Percentiles rank a stretch among this genome's conserved stretches.
Evolutionary conservation across 139 green algal genomes (phyloP).

Genomic region (Chlamydomonas schloesseri): DNA sequence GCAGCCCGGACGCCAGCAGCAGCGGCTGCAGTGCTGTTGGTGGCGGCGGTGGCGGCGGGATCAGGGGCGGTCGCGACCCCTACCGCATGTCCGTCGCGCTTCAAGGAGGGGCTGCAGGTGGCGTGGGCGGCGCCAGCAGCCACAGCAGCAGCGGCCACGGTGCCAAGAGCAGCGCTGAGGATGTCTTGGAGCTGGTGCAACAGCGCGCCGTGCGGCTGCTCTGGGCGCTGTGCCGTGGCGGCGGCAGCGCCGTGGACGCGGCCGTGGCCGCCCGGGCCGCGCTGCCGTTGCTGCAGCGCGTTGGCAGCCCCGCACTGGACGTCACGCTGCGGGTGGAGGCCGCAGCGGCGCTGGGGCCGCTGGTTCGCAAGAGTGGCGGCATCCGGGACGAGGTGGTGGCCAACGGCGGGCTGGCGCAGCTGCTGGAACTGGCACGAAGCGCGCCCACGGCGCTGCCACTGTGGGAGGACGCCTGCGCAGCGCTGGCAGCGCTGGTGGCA

Average conservation of each 20-base stretch:
- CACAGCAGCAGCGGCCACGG: too few species aligned
- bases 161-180: not conserved
- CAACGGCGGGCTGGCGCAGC: not conserved
- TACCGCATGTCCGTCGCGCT: too few species aligned
- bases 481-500: constrained; percentile 25
- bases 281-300: not conserved
- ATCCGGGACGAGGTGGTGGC: not conserved
- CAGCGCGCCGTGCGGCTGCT: constrained; percentile 22
- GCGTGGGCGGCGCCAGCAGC: too few species aligned
- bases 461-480: constrained; percentile 22
- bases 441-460: not conserved
- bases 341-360: not conserved
- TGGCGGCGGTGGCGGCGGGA: too few species aligned
- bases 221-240: constrained; percentile 17
- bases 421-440: constrained; percentile 1
- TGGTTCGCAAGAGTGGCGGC: not conserved
- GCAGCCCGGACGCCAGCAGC: not conserved
- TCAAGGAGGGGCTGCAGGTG: too few species aligned
- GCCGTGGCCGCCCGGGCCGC: not conserved
- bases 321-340: not conserved
- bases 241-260: constrained; percentile 15
- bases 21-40: too few species aligned
- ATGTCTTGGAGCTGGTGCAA: not conserved
- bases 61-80: not conserved
- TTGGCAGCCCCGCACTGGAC: not conserved